Base-by-base conservation (phyloP, 1,284 basidiomycete species). In the Ceratobasidium sp. region DNA sequence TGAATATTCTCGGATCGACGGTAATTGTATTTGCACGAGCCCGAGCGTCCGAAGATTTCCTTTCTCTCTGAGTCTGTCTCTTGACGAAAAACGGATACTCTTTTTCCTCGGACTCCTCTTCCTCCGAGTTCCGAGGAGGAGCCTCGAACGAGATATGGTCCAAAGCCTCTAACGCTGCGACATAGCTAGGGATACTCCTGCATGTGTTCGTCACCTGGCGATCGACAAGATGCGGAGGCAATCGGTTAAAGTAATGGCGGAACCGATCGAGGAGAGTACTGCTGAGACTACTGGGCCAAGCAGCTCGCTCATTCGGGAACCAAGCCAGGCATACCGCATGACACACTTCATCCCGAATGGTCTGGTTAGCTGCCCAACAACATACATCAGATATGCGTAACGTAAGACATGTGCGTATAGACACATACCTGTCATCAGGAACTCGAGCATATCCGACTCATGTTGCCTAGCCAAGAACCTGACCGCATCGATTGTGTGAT, bases 191-290 rank as follows among this genome's bases (percentile, higher is more conserved):
- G 10, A 69, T n/a, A 5, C 39, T 46, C 12, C 65, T 52, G 16
- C 50, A n/a, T 30, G 34, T 39, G 23, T 69, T 52, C 14, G 53
- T 50, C 14, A 69, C 23, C 10, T 46, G 28, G 14, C 65, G 65
- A 21, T 69, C 65, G 16, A 32, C 65, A 18, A 69, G 28, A 16
- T 45, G 9, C 8, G 65, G 65, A 57, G 65, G 65, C 5, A 69
- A 39, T 18, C 52, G 65, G 46, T 57, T 69, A 16, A 69, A n/a
- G 52, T 57, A 69, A 2, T 12, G 10, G 10, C 28, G 52, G 39
- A 69, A 69, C 14, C 65, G 52, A 14, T 41, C 14, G 23, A 57
- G 26, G 8, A 69, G 48, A 10, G 26, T 26, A 30, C 21, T 14
- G 28, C 30, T 39, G 6, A 67, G 48, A 36, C 64, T 67, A 12